These are phyloP conservation scores for Goffeauzyma gilvescens DNA, from an alignment of 768 basidiomycete genomes.

Conservation along the genomic window DNA sequence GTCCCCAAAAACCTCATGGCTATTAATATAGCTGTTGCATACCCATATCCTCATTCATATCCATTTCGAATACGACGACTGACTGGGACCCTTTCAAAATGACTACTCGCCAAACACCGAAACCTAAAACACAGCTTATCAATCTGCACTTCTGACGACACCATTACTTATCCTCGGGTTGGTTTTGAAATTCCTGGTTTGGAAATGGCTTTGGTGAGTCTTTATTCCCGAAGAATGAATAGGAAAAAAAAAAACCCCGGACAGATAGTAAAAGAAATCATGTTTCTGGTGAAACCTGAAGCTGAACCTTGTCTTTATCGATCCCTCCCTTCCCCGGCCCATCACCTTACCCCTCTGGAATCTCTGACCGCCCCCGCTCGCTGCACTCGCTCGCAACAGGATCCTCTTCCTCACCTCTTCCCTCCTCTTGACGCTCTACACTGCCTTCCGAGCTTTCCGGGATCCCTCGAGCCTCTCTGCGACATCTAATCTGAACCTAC, in stretches of 20 bases:
- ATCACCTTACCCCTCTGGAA: not conserved
- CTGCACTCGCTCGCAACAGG: slow-evolving; percentile 11
- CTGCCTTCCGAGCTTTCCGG: slow-evolving; percentile 38
- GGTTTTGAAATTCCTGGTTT: slow-evolving; percentile 42
- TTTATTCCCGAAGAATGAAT: too few species aligned
- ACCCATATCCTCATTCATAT: too few species aligned
- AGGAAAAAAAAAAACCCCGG: not conserved
- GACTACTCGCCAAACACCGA: too few species aligned
- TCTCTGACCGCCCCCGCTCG: not conserved
- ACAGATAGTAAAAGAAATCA: not conserved
- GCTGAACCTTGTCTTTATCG: too few species aligned
- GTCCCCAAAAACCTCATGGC: slow-evolving; percentile 11
- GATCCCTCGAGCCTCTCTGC: slow-evolving; percentile 31
- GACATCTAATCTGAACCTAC: slow-evolving; percentile 42
- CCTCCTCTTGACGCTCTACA: slow-evolving; percentile 36
- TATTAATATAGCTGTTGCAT: too few species aligned
- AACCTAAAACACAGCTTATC: slow-evolving; percentile 55
- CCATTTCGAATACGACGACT: too few species aligned
- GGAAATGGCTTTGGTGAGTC: slow-evolving; percentile 36
- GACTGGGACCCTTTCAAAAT: too few species aligned
- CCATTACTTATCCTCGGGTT: slow-evolving; percentile 42
- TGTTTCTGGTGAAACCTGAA: not conserved
- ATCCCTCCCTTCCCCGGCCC: not conserved
- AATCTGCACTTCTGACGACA: slow-evolving; percentile 51
- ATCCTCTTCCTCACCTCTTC: slow-evolving; percentile 39